Evolutionary conservation across 768 basidiomycete species (phyloP).

Genomic region (Wakefieldia striispora): DNA sequence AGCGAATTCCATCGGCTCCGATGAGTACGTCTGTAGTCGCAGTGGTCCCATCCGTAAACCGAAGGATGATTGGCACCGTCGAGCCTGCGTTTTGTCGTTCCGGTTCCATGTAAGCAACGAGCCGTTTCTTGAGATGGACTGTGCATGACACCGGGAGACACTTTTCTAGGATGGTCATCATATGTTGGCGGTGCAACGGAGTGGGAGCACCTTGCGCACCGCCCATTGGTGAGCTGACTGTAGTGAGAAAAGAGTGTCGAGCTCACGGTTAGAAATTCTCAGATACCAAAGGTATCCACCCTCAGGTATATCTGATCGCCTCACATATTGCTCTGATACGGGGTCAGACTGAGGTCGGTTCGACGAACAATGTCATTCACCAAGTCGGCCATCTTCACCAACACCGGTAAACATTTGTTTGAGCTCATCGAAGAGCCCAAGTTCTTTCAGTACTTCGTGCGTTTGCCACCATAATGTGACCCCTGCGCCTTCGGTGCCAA

Average conservation of each 20-base stretch:
- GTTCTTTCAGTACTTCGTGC: slow-evolving; percentile 41
- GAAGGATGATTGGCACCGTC: slow-evolving; percentile 10
- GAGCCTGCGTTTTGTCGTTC: slow-evolving; percentile 26
- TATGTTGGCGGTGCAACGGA: slow-evolving; percentile 22
- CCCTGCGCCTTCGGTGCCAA: slow-evolving; percentile 42
- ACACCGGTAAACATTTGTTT: slow-evolving; percentile 12
- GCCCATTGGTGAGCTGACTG: too few species aligned
- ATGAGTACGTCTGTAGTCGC: slow-evolving; percentile 41
- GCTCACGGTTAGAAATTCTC: too few species aligned
- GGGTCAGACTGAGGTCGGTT: too few species aligned
- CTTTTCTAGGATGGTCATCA: slow-evolving; percentile 18
- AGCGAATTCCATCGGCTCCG: slow-evolving; percentile 46
- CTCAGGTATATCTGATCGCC: too few species aligned
- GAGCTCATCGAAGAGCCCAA: slow-evolving; percentile 41
- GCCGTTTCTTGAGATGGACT: slow-evolving; percentile 18
- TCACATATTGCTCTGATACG: too few species aligned
- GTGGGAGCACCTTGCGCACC: slow-evolving; percentile 6
- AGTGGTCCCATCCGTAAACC: slow-evolving; percentile 14
- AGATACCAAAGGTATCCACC: too few species aligned
- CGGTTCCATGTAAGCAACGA: slow-evolving; percentile 11
- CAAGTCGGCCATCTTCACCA: slow-evolving; percentile 7
- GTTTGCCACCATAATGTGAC: slow-evolving; percentile 46
- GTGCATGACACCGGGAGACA: slow-evolving; percentile 18
- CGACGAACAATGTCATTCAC: slow-evolving; percentile 4
- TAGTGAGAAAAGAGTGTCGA: too few species aligned